Base-by-base conservation (phyloP, 441 rosid species). In the Populus tomentosa region DNA sequence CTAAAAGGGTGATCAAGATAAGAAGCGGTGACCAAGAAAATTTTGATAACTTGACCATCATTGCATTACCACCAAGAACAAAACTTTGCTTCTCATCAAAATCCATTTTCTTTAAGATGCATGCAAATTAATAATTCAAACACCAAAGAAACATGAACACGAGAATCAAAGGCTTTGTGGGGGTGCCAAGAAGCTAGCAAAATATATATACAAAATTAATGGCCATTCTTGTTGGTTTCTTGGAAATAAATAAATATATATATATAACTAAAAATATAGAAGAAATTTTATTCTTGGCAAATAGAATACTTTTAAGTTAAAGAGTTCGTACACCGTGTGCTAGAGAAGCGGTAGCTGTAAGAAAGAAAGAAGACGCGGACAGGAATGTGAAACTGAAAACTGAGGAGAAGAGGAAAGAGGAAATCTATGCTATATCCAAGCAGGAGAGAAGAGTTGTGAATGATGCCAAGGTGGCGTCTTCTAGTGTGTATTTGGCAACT, bases 21-120 rank as follows among this genome's bases (percentile, higher is more conserved):
- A 89, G 78, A 67, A 88, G 81, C 21, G 87, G 78, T 24, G 88
- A 82, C 88, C 89, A 86, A 4, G 89, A 86, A 6, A 95, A 88
- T 61, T 84, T 81, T 67, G 75, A 69, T 32, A 86, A 66, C 72
- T 61, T 71, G 35, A 70, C 78, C 26, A 79, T 72, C 32, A 78
- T 61, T 4, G 79, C 76, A 73, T 28, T 28, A 24, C 68, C 68
- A 23, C 35, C 68, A 23, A 77, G 67, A 35, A 72, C 38, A 53
- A 65, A 53, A 65, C 66, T 69, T 4, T 80, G 81, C 72, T 86
- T 87, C 73, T 85, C 76, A 71, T n/a, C 75, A 74, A 28, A 56
- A 65, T 88, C 93, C 98, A 90, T 90, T 61, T 14, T 68, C 28
- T 72, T 20, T 69, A 21, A 24, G 56, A 33, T 24, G 38, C 53